Percentiles rank a stretch among this genome's conserved stretches.
phyloP scores from a whole-genome alignment of 192 early-diverging fungal genomes.

The Backusella parvicylindrica region DNA sequence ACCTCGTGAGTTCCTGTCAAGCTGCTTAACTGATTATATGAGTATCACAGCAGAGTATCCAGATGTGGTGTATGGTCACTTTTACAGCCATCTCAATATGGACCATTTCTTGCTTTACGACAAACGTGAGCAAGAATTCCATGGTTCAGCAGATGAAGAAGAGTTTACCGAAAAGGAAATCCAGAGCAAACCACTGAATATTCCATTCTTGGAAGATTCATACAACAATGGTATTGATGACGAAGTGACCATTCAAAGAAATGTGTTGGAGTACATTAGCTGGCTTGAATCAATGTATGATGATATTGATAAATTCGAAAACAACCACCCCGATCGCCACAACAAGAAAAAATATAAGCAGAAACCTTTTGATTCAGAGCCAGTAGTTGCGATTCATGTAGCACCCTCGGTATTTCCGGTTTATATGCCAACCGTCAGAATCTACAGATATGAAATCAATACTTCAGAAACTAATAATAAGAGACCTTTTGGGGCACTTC shows the following conservation, averaged over 20 bases:
- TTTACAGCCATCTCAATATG: constrained; percentile 73
- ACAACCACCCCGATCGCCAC: constrained; percentile 33
- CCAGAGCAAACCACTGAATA: not conserved
- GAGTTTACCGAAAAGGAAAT: not conserved
- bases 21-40: constrained; percentile 39
- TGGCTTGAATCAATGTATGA: not conserved
- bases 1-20: constrained; percentile 33
- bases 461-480: not conserved
- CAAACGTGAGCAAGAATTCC: not conserved
- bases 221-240: constrained; percentile 14
- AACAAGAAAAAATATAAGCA: not conserved
- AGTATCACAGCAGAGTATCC: constrained; percentile 38
- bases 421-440: constrained; percentile 55
- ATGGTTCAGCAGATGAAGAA: not conserved
- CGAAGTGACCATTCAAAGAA: constrained; percentile 13
- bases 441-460: constrained; percentile 49
- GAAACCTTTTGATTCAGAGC: not conserved
- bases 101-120: constrained; percentile 40
- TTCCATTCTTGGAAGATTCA: not conserved
- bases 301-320: not conserved
- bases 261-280: constrained; percentile 20
- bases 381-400: constrained; percentile 25
- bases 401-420: constrained; percentile 65
- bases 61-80: constrained; percentile 59
- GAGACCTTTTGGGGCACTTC: constrained; percentile 24